A percentile compares a stretch with the other conserved stretches of the same genome.
Evolutionary conservation across 2,329 filamentous ascomycete species (phyloP).

Genomic region (Beauveria sp.): DNA sequence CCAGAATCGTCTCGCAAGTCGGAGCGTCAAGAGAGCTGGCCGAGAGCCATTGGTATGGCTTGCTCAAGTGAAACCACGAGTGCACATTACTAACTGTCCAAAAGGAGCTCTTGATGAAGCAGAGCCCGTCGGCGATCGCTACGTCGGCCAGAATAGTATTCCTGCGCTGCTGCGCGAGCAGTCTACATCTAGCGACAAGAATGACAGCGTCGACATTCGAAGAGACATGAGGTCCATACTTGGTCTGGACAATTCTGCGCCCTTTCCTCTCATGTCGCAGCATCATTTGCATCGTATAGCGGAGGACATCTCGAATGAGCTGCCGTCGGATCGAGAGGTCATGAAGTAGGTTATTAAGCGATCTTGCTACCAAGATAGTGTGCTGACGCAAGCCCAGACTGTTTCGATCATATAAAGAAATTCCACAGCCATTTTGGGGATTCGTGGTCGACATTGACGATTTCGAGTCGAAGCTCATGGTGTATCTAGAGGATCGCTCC

Average conservation of each 20-base stretch:
- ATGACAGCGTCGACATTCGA: slow-evolving; percentile 49
- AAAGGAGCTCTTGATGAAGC: slow-evolving; percentile 42
- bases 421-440: slow-evolving; percentile 61
- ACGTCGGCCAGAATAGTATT: slow-evolving; percentile 61
- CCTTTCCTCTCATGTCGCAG: slow-evolving; percentile 60
- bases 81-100: not conserved
- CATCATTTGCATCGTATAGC: slow-evolving; percentile 53
- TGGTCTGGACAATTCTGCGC: slow-evolving; percentile 57
- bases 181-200: slow-evolving; percentile 43
- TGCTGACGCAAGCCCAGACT: slow-evolving; percentile 32
- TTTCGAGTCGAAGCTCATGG: slow-evolving; percentile 56
- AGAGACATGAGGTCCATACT: slow-evolving; percentile 60
- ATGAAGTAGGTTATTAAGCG: slow-evolving; percentile 48
- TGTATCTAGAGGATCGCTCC: slow-evolving; percentile 57
- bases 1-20: slow-evolving; percentile 26
- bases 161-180: slow-evolving; percentile 58
- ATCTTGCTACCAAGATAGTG: not conserved
- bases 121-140: slow-evolving; percentile 50
- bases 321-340: slow-evolving; percentile 58
- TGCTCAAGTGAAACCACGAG: not conserved
- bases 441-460: slow-evolving; percentile 61
- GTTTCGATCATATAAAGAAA: slow-evolving; percentile 60
- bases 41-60: slow-evolving; percentile 31
- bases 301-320: slow-evolving; percentile 51
- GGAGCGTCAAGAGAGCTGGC: slow-evolving; percentile 35